phyloP scores from a whole-genome alignment of 2,329 filamentous ascomycete genomes.

The Xylariaceae sp. region DNA sequence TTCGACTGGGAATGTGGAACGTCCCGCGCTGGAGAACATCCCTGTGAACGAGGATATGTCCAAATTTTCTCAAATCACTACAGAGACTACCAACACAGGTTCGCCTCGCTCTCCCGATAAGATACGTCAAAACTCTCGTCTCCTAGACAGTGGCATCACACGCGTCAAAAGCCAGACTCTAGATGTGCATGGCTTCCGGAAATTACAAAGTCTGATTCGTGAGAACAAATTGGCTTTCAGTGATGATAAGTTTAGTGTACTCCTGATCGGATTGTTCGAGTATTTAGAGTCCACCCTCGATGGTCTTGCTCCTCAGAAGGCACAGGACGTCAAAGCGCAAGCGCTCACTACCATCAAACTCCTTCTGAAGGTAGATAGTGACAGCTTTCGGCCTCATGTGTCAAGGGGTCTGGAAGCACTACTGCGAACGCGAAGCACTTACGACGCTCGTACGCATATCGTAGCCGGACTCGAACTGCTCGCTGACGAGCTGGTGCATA shows the following conservation, averaged over 20 bases:
- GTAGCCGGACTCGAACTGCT: slow-evolving; percentile 70
- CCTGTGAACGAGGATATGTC: slow-evolving; percentile 55
- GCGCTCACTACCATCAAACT: slow-evolving; percentile 70
- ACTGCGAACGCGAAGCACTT: slow-evolving; percentile 59
- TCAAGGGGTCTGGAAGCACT: slow-evolving; percentile 64
- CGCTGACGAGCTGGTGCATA: slow-evolving; percentile 64
- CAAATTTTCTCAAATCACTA: slow-evolving; percentile 28
- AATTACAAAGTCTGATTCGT: slow-evolving; percentile 69
- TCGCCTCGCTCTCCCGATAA: slow-evolving; percentile 45
- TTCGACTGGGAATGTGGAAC: slow-evolving; percentile 34
- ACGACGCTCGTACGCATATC: slow-evolving; percentile 67
- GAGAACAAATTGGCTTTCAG: slow-evolving; percentile 60
- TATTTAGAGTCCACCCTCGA: slow-evolving; percentile 62
- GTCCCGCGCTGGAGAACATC: slow-evolving; percentile 55
- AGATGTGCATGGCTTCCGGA: slow-evolving; percentile 78
- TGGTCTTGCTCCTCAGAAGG: slow-evolving; percentile 57
- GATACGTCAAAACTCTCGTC: slow-evolving; percentile 52
- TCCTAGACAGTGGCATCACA: slow-evolving; percentile 70
- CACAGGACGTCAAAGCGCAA: slow-evolving; percentile 69
- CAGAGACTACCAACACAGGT: slow-evolving; percentile 21
- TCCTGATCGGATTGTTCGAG: slow-evolving; percentile 64
- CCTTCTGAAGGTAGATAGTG: slow-evolving; percentile 63
- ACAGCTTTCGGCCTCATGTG: slow-evolving; percentile 63
- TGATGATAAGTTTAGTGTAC: slow-evolving; percentile 63
- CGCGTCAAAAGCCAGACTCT: slow-evolving; percentile 67